Conservation (phyloP, 2,329 filamentous ascomycete genomes). For the Epichloe sp. region DNA sequence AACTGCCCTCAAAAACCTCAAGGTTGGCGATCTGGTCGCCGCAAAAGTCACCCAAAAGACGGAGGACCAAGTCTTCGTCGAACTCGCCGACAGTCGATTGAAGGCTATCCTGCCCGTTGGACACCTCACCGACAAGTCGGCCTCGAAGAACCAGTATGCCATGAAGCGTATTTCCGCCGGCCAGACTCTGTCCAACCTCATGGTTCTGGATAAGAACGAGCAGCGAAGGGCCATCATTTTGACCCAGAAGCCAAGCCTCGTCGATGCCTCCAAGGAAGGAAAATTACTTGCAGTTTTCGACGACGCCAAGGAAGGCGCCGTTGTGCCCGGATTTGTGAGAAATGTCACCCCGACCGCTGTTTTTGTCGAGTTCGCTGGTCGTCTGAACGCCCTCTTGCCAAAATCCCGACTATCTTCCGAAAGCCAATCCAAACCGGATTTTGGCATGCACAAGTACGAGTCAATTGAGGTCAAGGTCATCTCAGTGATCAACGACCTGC, state of each 20-base stretch:
- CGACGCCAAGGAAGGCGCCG: conserved; percentile 54
- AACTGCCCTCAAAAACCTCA: conserved; percentile 59
- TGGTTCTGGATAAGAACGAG: conserved; percentile 77
- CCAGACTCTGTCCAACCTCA: conserved; percentile 67
- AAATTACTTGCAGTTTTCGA: conserved; percentile 59
- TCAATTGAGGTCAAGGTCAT: conserved; percentile 60
- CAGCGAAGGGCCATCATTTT: conserved; percentile 62
- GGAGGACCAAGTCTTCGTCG: conserved; percentile 61
- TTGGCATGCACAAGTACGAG: conserved; percentile 67
- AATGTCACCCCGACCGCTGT: conserved; percentile 71
- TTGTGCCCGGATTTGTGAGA: conserved; percentile 67
- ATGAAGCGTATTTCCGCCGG: conserved; percentile 75
- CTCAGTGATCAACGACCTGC: conserved; percentile 56
- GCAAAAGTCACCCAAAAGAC: conserved; percentile 75
- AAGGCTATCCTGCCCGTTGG: conserved; percentile 65
- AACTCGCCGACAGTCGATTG: conserved; percentile 59
- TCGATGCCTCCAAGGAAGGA: conserved; percentile 61
- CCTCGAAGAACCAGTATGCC: conserved; percentile 61
- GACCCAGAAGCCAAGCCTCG: conserved; percentile 70
- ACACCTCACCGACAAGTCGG: conserved; percentile 76
- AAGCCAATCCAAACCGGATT: conserved; percentile 52
- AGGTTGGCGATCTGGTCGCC: conserved; percentile 60
- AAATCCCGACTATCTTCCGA: conserved; percentile 67
- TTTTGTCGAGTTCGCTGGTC: conserved; percentile 79
- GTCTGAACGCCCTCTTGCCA: conserved; percentile 64